Evolutionary conservation across 2,329 filamentous ascomycete species (phyloP), one percentile per base, ranked within the genome.

Genomic region (Diaporthe nobilis): DNA sequence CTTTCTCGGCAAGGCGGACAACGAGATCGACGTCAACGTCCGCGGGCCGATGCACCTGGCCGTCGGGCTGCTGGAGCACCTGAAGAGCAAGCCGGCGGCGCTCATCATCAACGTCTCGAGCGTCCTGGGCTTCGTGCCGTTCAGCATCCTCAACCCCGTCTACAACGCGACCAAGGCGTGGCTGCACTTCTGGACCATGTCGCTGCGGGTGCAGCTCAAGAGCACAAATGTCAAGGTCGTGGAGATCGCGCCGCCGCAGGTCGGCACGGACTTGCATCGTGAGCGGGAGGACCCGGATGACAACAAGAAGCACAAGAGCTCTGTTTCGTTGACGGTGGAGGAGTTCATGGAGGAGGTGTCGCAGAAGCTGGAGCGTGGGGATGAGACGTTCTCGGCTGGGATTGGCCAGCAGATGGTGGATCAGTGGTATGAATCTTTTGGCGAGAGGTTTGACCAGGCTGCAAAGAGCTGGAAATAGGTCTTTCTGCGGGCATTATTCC

Each of bases 111-210:
- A 91, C 77, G 86, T 91, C 1, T 88, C 87, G 0, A 89, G 86
- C 9, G 84, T 89, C 0, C 84, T 92, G 0, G 90, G 87, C 4
- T 91, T 86, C 76, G 81, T 88, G 0, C 90, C 90, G 0, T 86
- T 87, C 74, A 85, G 83, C 3, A 82, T 90, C 74, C 85, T 90
- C 77, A 92, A 90, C 78, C 90, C 89, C 0, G 87, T 91, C 1
- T 92, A 92, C 81, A 90, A 90, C 79, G 90, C 87, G 3, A 91
- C 88, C 2, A 92, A 92, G 78, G 88, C 89, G 0, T 92, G 86
- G 87, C 51, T 90, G 53, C 89, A 91, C 78, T 91, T 87, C 80
- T 91, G 87, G 85, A 87, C 82, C 37, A 87, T 91, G 85, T 89
- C 88, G 60, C 78, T 92, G 34, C 84, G 89, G 7, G 86, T 86